These are phyloP conservation scores for Curvularia verruculosa DNA, from an alignment of 2,329 filamentous ascomycete species.

Conservation along the genomic window DNA sequence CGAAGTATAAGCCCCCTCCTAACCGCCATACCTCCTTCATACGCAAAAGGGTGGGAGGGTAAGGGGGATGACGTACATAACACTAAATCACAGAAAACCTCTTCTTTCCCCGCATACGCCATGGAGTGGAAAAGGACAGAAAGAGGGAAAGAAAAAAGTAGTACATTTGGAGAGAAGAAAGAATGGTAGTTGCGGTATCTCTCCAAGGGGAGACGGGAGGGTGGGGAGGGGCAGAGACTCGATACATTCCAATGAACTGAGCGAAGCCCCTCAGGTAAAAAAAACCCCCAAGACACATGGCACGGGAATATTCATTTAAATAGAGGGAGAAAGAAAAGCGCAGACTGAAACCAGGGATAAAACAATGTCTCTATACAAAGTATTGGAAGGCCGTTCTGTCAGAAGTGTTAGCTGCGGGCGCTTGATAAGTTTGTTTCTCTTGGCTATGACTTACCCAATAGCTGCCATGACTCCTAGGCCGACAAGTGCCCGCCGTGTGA, in stretches of 20 bases:
- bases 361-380: constrained; percentile 23
- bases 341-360: background rate
- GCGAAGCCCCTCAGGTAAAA: background rate
- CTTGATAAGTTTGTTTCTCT: no score
- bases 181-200: constrained; percentile 24
- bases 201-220: constrained; percentile 15
- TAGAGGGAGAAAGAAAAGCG: background rate
- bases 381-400: constrained; percentile 39
- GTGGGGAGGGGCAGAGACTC: constrained; percentile 2
- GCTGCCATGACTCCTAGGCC: constrained; percentile 87
- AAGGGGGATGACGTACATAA: constrained; percentile 9
- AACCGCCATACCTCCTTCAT: constrained; percentile 14
- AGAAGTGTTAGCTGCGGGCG: constrained; percentile 21
- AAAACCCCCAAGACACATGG: constrained; percentile 19
- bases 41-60: constrained; percentile 6
- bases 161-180: constrained; percentile 9
- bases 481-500: constrained; percentile 82
- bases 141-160: constrained; percentile 1
- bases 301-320: constrained; percentile 6
- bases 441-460: constrained; percentile 83
- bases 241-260: constrained; percentile 2
- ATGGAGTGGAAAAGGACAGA: background rate
- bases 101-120: constrained; percentile 19
- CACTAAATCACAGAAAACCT: background rate
- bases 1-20: background rate